Percentiles rank a stretch among this genome's conserved stretches.
Evolutionary conservation across 2,329 filamentous ascomycete genomes (phyloP).

Genomic region (Fusarium mangiferae): DNA sequence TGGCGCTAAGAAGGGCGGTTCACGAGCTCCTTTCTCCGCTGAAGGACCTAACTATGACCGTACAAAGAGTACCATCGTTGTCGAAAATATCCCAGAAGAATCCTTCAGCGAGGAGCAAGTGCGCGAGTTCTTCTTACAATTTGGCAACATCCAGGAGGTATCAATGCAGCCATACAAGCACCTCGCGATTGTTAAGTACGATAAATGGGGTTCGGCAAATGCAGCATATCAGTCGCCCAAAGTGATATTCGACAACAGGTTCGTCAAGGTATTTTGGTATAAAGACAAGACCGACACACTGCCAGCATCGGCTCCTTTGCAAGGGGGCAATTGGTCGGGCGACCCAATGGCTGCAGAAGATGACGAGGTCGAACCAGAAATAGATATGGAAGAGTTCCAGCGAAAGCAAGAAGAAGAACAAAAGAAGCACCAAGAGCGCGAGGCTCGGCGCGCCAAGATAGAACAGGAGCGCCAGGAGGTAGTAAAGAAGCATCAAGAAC

Average conservation of each 20-base stretch:
- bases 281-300: slow-evolving; percentile 60
- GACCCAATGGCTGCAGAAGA: slow-evolving; percentile 30
- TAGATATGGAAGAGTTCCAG: slow-evolving; percentile 76
- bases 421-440: slow-evolving; percentile 72
- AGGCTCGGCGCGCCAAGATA: slow-evolving; percentile 70
- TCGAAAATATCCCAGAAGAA: slow-evolving; percentile 81
- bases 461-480: slow-evolving; percentile 71
- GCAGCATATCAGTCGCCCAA: slow-evolving; percentile 81
- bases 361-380: slow-evolving; percentile 57
- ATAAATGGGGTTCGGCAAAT: slow-evolving; percentile 72
- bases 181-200: slow-evolving; percentile 76
- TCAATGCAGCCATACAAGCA: slow-evolving; percentile 73
- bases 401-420: slow-evolving; percentile 78
- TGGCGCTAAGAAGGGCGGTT: slow-evolving; percentile 47
- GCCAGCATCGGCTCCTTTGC: slow-evolving; percentile 41
- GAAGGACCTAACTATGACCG: slow-evolving; percentile 71
- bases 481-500: slow-evolving; percentile 70
- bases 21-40: slow-evolving; percentile 70
- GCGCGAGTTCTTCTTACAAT: slow-evolving; percentile 75
- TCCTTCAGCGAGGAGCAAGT: slow-evolving; percentile 73
- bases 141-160: slow-evolving; percentile 73
- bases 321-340: slow-evolving; percentile 42
- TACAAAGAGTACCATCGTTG: slow-evolving; percentile 74
- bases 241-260: slow-evolving; percentile 84
- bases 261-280: slow-evolving; percentile 86